phyloP scores from a whole-genome alignment of 2,329 filamentous ascomycete species.

The Esteya vermicola region DNA sequence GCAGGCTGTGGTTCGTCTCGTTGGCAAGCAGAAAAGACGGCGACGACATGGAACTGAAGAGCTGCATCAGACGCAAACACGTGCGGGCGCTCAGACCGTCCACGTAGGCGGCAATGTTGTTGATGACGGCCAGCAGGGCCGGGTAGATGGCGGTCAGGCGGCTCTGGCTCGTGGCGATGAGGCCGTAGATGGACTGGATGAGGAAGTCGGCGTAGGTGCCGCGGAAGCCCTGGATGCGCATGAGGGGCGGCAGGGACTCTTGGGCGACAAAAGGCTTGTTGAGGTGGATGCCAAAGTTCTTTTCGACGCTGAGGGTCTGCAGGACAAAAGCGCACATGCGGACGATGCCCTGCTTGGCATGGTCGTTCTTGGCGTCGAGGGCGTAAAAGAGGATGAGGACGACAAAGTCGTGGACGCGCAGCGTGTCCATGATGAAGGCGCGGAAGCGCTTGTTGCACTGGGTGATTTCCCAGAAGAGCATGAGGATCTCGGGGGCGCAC shows the following conservation, averaged over 20 bases:
- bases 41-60: slow-evolving; percentile 85
- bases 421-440: slow-evolving; percentile 92
- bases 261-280: slow-evolving; percentile 83
- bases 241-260: slow-evolving; percentile 68
- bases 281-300: slow-evolving; percentile 76
- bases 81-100: slow-evolving; percentile 61
- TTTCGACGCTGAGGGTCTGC: slow-evolving; percentile 87
- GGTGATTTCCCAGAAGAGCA: slow-evolving; percentile 92
- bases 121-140: slow-evolving; percentile 79
- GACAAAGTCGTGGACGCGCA: slow-evolving; percentile 83
- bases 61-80: slow-evolving; percentile 69
- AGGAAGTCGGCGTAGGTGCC: slow-evolving; percentile 91
- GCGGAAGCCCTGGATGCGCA: slow-evolving; percentile 70
- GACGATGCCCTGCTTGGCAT: slow-evolving; percentile 80
- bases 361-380: slow-evolving; percentile 73
- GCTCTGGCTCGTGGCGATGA: slow-evolving; percentile 84
- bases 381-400: slow-evolving; percentile 86
- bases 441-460: slow-evolving; percentile 97
- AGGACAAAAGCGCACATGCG: slow-evolving; percentile 96
- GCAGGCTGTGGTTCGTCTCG: slow-evolving; percentile 72
- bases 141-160: slow-evolving; percentile 86
- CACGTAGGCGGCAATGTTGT: slow-evolving; percentile 79
- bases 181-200: slow-evolving; percentile 83
- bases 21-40: slow-evolving; percentile 87
- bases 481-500: slow-evolving; percentile 89